Percentiles rank a stretch among this genome's conserved stretches.
Conservation (phyloP, 2,329 filamentous ascomycete genomes). For the Fusarium sp. region DNA sequence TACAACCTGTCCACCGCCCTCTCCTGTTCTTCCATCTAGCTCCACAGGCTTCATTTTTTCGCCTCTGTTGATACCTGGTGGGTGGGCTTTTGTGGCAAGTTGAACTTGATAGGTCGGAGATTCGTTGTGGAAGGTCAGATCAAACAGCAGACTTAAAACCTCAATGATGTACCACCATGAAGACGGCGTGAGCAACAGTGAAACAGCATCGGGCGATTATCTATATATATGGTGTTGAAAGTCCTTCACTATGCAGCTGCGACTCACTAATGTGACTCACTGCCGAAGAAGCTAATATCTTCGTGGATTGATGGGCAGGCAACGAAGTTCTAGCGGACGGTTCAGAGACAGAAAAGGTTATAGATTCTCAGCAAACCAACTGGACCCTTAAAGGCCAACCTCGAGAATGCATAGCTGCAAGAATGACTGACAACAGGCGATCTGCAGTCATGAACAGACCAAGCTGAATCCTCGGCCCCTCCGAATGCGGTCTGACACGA, state of each 20-base stretch:
- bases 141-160: conserved; percentile 1
- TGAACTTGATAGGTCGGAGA: neutral
- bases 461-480: neutral
- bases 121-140: neutral
- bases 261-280: conserved; percentile 18
- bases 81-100: conserved; percentile 15
- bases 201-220: neutral
- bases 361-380: neutral
- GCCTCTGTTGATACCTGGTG: neutral
- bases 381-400: neutral
- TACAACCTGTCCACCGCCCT: conserved; percentile 70
- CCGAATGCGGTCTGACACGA: neutral
- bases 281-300: conserved; percentile 10
- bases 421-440: neutral
- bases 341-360: neutral
- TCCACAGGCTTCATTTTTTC: conserved; percentile 51
- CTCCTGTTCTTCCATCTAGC: conserved; percentile 66
- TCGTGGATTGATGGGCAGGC: neutral
- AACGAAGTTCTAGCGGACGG: neutral
- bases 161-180: neutral
- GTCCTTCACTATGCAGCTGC: neutral
- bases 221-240: conserved; percentile 10
- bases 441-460: neutral
- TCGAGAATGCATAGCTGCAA: neutral
- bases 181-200: neutral